Evolutionary conservation across 2,329 filamentous ascomycete species (phyloP), one percentile per base, ranked within the genome.

Genomic region (Teratosphaeria destructans): DNA sequence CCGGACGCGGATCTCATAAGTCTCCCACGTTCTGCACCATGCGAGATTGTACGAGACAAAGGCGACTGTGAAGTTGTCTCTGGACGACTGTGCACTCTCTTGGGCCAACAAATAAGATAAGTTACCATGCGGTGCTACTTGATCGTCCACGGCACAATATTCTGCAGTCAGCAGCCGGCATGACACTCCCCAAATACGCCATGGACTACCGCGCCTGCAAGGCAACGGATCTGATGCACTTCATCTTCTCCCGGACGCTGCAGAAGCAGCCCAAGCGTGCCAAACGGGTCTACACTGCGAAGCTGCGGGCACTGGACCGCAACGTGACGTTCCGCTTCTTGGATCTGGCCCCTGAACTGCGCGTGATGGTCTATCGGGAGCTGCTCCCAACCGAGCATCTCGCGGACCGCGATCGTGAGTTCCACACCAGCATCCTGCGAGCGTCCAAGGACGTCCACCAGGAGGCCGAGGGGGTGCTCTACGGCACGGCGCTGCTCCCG

Each of bases 331-430:
- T 61, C 12, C 57, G 59, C 52, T 64, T 65, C 34, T 35, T 64
- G 10, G 55, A 60, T 19, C 53, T 65, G 3, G 56, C 57, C 7
- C 58, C 58, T 2, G 63, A 65, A 39, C 11, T 65, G 47, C 49
- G 63, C 23, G 61, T 60, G 27, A 54, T 57, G 19, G 49, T 65
- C 32, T 65, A 64, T 34, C n/a, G 29, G 26, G 53, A 55, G 53
- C 53, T 55, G n/a, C 23, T 55, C 12, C 35, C 35, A 39, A 39
- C 14, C 35, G 35, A 39, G 35, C 35, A 39, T 16, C 6, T 39
- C 14, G 35, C 35, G 14, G 11, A 39, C 14, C 49, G 49, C 26
- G 12, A 16, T 23, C 14, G 49, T 23, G 19, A 52, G 11, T 23
- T 29, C n/a, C 49, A 52, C 14, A 52, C 49, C 4, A 11, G 19